A percentile compares a stretch with the other conserved stretches of the same genome.
These are phyloP conservation scores for Comarum palustre DNA, from an alignment of 306 rosid species.

Conservation along the genomic window DNA sequence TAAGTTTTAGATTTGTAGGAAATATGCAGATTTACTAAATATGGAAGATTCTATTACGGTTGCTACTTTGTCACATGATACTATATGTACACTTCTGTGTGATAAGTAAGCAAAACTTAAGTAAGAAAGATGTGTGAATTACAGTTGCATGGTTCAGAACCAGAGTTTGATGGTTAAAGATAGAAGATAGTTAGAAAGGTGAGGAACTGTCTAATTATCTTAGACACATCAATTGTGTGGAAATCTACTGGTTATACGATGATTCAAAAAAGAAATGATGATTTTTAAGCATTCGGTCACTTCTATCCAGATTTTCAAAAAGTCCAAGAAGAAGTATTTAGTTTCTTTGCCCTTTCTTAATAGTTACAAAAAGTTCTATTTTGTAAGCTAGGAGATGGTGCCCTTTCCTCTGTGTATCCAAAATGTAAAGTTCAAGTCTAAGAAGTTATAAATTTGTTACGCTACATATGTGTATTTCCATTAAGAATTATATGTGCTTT, in stretches of 20 bases:
- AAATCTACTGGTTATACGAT: background rate
- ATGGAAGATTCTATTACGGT: conserved; percentile 12
- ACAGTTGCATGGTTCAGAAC: background rate
- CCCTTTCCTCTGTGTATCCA: background rate
- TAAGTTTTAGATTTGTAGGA: background rate
- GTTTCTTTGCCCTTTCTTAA: background rate
- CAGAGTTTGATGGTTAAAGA: background rate
- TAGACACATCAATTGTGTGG: background rate
- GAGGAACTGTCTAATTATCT: background rate
- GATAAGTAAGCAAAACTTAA: background rate
- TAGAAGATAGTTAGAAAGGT: background rate
- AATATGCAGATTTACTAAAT: background rate
- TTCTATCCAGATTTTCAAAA: background rate
- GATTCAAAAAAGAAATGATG: background rate
- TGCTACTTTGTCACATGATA: conserved; percentile 10
- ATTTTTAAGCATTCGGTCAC: background rate
- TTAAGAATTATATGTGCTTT: conserved; percentile 3
- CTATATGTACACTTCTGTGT: background rate
- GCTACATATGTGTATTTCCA: background rate
- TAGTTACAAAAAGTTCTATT: background rate
- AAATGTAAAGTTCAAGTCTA: background rate
- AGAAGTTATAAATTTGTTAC: background rate
- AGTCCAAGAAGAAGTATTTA: background rate
- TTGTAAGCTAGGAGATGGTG: background rate
- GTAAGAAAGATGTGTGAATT: background rate